Evolutionary conservation across 768 basidiomycete species (phyloP).

Genomic region (Coprinopsis marcescibilis): DNA sequence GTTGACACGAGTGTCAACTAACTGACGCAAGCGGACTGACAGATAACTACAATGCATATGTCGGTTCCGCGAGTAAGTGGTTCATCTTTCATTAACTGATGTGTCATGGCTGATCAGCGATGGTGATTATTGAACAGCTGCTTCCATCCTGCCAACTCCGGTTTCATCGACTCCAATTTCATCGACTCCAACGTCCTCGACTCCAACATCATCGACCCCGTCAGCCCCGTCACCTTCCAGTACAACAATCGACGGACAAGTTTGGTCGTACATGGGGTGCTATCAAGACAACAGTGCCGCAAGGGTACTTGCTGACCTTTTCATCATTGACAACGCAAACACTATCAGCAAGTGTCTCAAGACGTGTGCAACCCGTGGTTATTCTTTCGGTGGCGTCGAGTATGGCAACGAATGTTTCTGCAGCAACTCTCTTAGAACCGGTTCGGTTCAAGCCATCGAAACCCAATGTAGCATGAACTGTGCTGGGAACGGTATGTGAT

Average conservation of each 20-base stretch:
- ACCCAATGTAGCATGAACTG: slow-evolving; percentile 27
- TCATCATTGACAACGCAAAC: slow-evolving; percentile 13
- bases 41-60: slow-evolving; percentile 65
- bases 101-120: not conserved
- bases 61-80: slow-evolving; percentile 39
- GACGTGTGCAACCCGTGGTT: slow-evolving; percentile 22
- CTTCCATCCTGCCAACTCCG: no score
- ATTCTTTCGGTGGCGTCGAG: slow-evolving; percentile 26
- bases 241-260: slow-evolving; percentile 13
- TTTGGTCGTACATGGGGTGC: slow-evolving; percentile 18
- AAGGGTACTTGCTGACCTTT: slow-evolving; percentile 5
- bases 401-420: slow-evolving; percentile 30
- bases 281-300: slow-evolving; percentile 11
- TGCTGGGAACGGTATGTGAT: slow-evolving; percentile 24
- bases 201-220: slow-evolving; percentile 11
- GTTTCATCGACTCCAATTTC: slow-evolving; percentile 8
- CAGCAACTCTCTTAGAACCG: slow-evolving; percentile 18
- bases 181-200: slow-evolving; percentile 10
- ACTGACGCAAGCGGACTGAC: slow-evolving; percentile 9
- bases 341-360: slow-evolving; percentile 25
- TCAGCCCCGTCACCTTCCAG: slow-evolving; percentile 14
- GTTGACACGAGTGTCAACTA: not conserved
- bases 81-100: not conserved
- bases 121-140: slow-evolving; percentile 1
- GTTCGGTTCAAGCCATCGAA: slow-evolving; percentile 16